Conservation (phyloP, 2,329 filamentous ascomycete species). For the Aureobasidium sp. region DNA sequence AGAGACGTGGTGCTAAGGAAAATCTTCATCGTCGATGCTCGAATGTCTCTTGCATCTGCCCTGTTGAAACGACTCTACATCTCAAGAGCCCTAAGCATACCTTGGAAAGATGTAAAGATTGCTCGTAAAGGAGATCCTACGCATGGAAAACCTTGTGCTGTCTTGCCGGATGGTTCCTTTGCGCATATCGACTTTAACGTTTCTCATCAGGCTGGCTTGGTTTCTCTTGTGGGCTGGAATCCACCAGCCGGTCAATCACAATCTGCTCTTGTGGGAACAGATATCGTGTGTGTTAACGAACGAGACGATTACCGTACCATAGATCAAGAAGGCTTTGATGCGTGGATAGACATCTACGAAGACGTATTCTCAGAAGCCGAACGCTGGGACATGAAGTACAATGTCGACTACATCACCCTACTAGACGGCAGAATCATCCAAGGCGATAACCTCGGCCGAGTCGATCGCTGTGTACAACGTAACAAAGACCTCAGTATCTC, state of each 20-base stretch:
- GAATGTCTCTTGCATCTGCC: conserved; percentile 63
- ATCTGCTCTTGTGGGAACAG: conserved; percentile 50
- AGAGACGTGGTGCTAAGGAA: conserved; percentile 47
- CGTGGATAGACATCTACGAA: conserved; percentile 63
- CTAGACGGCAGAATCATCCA: conserved; percentile 36
- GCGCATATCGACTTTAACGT: conserved; percentile 61
- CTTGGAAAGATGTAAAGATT: conserved; percentile 53
- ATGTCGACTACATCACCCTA: conserved; percentile 34
- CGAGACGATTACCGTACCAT: conserved; percentile 53
- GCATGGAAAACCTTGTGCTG: conserved; percentile 44
- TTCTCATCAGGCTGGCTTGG: conserved; percentile 68
- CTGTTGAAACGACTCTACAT: conserved; percentile 67
- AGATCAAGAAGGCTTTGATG: conserved; percentile 54
- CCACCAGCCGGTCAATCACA: conserved; percentile 16
- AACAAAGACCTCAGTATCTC: conserved; percentile 31
- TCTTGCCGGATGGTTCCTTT: conserved; percentile 33
- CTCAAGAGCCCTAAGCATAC: conserved; percentile 46
- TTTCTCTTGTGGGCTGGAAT: conserved; percentile 52
- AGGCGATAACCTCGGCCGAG: conserved; percentile 32
- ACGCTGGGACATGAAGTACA: conserved; percentile 52
- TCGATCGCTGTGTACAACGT: conserved; percentile 33
- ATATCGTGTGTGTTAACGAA: conserved; percentile 69
- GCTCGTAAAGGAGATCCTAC: conserved; percentile 45
- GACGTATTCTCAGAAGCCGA: conserved; percentile 61
- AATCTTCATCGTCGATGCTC: conserved; percentile 50